These are phyloP conservation scores for Cladophialophora bantiana DNA, from an alignment of 2,329 filamentous ascomycete species.

Conservation along the genomic window DNA sequence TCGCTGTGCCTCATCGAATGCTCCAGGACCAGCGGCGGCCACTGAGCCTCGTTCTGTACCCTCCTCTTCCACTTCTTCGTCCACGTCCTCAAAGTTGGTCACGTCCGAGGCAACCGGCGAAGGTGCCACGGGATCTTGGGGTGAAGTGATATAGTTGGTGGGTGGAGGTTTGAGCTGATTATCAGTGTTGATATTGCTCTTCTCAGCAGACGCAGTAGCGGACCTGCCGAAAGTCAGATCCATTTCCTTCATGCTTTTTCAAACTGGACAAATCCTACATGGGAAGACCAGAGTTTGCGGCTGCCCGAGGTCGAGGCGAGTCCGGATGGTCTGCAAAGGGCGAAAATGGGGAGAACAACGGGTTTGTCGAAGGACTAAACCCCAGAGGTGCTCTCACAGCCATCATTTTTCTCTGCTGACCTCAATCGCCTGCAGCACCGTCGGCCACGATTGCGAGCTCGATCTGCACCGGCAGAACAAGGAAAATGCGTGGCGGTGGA, in stretches of 20 bases:
- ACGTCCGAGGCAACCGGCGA: constrained; percentile 66
- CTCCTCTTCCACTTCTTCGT: constrained; percentile 70
- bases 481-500: constrained; percentile 11
- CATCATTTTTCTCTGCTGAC: constrained; percentile 51
- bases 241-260: constrained; percentile 49
- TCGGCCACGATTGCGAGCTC: constrained; percentile 26
- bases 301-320: constrained; percentile 58
- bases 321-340: constrained; percentile 63
- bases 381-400: constrained; percentile 69
- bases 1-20: constrained; percentile 18
- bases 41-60: constrained; percentile 28
- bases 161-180: constrained; percentile 46
- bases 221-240: constrained; percentile 44
- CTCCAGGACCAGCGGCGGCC: constrained; percentile 18
- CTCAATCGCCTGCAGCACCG: constrained; percentile 27
- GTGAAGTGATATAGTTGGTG: constrained; percentile 47
- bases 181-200: constrained; percentile 23
- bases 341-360: constrained; percentile 62
- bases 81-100: constrained; percentile 82
- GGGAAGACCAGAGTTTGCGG: constrained; percentile 62
- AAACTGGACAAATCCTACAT: constrained; percentile 57
- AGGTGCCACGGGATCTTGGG: constrained; percentile 65
- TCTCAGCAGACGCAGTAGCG: constrained; percentile 22
- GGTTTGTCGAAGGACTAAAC: constrained; percentile 63
- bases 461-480: constrained; percentile 21